Base-by-base conservation (phyloP, 1,284 basidiomycete genomes). In the Boletus mariae region DNA sequence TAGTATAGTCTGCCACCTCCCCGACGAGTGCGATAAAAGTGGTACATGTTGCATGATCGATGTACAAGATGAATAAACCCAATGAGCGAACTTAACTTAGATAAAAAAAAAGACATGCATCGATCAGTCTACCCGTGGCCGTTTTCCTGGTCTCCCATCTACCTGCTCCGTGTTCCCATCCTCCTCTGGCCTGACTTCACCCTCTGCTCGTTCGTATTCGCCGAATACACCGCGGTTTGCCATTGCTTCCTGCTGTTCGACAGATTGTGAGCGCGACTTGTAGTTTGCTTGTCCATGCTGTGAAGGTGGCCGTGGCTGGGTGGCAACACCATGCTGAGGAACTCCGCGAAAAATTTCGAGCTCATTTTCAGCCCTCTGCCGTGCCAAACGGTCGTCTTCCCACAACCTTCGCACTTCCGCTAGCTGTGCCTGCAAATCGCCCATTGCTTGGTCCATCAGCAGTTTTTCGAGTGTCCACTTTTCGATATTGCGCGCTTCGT, bases 401-500 rank as follows among this genome's bases (percentile, higher is more conserved):
- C 85, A 88, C 63, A 84, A 61, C 23, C 84, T 74, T 60, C 85
- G 80, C 69, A 87, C 76, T 68, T 90, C 87, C 62, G 90, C 88
- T 10, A 90, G 74, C 65, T 90, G 88, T 25, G 83, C 80, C 69
- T 91, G 88, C 52, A 91, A 71, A 62, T 91, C 88, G 20, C 87
- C 87, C 88, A 91, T 91, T 3, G 87, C 90, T 71, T 94, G 92
- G 65, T 95, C 92, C 87, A 92, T 93, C 51, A 94, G 75, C 42
- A 94, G 69, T 72, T 94, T 94, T 74, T 95, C 92, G 37, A 95
- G 74, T n/a, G 92, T 93, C 92, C 92, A 94, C 67, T 91, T 92
- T 70, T 95, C 92, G 60, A 94, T 93, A 61, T 94, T 93, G 43
- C 86, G 83, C 23, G 89, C 89, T 68, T 94, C 92, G 70, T 92